These are phyloP conservation scores for Boletus sp. DNA, from an alignment of 768 basidiomycete genomes.

Conservation along the genomic window DNA sequence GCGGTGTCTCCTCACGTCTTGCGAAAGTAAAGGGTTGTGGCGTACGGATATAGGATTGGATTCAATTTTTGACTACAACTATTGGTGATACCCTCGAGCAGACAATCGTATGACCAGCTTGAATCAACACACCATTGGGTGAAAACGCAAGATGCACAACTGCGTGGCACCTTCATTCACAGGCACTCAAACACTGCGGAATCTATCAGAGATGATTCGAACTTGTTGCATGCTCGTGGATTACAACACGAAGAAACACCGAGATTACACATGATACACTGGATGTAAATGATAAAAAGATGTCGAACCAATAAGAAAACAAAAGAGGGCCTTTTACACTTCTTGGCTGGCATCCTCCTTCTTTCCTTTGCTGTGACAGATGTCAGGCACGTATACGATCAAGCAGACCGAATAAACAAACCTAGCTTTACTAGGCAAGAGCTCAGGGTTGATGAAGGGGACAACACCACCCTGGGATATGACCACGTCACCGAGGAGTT, in stretches of 20 bases:
- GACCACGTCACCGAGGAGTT: conserved; percentile 79
- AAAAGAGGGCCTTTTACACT: conserved; percentile 20
- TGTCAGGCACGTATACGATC: conserved; percentile 1
- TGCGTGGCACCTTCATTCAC: background rate
- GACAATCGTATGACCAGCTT: background rate
- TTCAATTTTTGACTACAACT: background rate
- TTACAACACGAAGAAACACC: conserved; percentile 14
- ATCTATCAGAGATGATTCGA: background rate
- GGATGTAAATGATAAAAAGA: conserved; percentile 29
- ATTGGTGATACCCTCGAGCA: background rate
- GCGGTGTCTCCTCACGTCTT: conserved; percentile 58
- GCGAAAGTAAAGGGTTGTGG: conserved; percentile 8
- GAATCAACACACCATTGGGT: background rate
- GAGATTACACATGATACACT: conserved; percentile 31
- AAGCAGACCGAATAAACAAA: conserved; percentile 3
- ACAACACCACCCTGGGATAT: conserved; percentile 91
- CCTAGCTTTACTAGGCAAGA: conserved; percentile 32
- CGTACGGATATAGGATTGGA: background rate
- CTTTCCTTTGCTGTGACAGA: conserved; percentile 30
- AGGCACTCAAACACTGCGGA: background rate
- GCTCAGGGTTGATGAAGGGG: conserved; percentile 56
- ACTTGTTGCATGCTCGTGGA: conserved; percentile 5
- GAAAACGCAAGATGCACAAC: background rate
- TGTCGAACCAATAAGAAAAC: conserved; percentile 20
- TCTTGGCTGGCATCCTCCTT: conserved; percentile 33